A percentile compares a stretch with the other conserved stretches of the same genome.
These are phyloP conservation scores for Fusarium humuli DNA, from an alignment of 2,329 filamentous ascomycete species.

Conservation along the genomic window DNA sequence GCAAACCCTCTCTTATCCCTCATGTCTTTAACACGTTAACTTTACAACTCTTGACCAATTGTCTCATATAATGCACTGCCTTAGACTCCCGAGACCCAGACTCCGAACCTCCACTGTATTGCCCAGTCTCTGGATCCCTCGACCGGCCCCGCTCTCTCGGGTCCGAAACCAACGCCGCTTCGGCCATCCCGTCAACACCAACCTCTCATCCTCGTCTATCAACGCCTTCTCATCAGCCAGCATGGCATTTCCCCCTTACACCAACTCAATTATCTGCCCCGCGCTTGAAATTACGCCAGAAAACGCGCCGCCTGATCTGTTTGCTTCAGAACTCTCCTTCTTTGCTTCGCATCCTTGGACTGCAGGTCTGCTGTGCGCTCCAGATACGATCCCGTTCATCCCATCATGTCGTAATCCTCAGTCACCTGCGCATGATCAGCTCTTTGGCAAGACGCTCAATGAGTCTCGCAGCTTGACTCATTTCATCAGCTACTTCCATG, in stretches of 20 bases:
- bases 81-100: slow-evolving; percentile 19
- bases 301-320: slow-evolving; percentile 44
- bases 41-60: background rate
- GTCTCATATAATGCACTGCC: slow-evolving; percentile 25
- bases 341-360: slow-evolving; percentile 55
- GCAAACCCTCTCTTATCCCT: background rate
- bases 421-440: slow-evolving; percentile 48
- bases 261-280: slow-evolving; percentile 49
- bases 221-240: slow-evolving; percentile 28
- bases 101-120: slow-evolving; percentile 22
- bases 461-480: slow-evolving; percentile 46
- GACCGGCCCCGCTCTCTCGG: slow-evolving; percentile 23
- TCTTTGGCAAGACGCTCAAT: slow-evolving; percentile 51
- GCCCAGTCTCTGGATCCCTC: slow-evolving; percentile 24
- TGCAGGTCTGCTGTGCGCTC: slow-evolving; percentile 45
- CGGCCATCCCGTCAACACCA: slow-evolving; percentile 4
- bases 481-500: slow-evolving; percentile 52
- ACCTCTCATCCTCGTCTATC: slow-evolving; percentile 13
- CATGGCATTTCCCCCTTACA: slow-evolving; percentile 37
- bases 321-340: slow-evolving; percentile 46
- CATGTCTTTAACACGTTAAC: background rate
- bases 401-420: slow-evolving; percentile 51
- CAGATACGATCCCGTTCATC: slow-evolving; percentile 49
- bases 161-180: slow-evolving; percentile 2
- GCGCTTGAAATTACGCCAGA: slow-evolving; percentile 47